Evolutionary conservation across 768 basidiomycete species (phyloP), one percentile per base, ranked within the genome.

Genomic region (Tricholoma matsutake): DNA sequence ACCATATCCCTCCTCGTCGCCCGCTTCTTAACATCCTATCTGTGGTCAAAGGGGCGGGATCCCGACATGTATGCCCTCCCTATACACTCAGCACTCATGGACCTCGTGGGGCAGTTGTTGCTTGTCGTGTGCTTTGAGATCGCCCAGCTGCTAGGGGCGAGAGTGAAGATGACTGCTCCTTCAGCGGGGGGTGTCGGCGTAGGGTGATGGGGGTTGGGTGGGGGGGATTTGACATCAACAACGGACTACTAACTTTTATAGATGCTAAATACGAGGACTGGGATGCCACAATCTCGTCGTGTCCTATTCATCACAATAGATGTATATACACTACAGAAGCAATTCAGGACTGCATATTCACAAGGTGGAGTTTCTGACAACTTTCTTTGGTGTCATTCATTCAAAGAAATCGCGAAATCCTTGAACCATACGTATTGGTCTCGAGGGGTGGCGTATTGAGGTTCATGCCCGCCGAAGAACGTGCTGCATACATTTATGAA

Each of bases 51-150:
- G 58, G 79, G 83, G 10, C 79, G 86, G 28, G 95, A 98, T 71
- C 95, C 95, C 5, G 95, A 98, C 71, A 87, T 91, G 75, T 96
- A 96, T 71, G 94, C 94, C 1, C 76, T 98, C n/a, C 95, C 95
- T 7, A 84, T 96, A 28, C 94, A 96, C 65, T 94, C 92, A 10
- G 92, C 94, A 0, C 69, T 93, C 45, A 88, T 95, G 81, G 93
- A 96, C 71, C 83, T 96, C 56, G 74, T 91, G 32, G 92, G 93
- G 14, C 91, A 95, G 70, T 70, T 89, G 20, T 76, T 96, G 7
- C 83, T 98, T 8, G 92, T 93, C 1, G 66, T 83, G 0, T 90
- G 89, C 70, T 92, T 90, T 65, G 82, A 86, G 71, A 74, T 92
- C 29, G 87, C 88, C 3, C 81, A 84, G 1, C 66, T 67, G 25